Conservation (phyloP, 2,329 filamentous ascomycete species). For the Colletotrichum cuscutae region DNA sequence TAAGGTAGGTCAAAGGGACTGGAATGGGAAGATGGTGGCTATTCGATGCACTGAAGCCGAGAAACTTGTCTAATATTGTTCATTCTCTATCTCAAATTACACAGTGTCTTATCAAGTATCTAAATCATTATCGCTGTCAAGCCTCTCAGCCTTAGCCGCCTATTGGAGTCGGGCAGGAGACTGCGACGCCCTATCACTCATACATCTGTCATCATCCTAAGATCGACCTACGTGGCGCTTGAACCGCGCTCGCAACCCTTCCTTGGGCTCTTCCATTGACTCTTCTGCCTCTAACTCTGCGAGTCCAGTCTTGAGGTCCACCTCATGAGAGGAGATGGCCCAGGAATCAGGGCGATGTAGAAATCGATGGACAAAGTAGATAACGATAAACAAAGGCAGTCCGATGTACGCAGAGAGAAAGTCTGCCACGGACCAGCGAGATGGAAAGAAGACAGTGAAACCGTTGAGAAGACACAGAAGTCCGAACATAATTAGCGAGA, state of each 20-base stretch:
- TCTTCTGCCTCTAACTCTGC: not conserved
- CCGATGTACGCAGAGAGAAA: not conserved
- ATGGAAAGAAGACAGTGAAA: not conserved
- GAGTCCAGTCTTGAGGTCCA: not conserved
- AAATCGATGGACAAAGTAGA: not conserved
- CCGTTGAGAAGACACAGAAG: not conserved
- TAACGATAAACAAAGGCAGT: not conserved
- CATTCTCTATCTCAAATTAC: not conserved
- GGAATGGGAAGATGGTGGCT: not conserved
- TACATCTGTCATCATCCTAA: not conserved
- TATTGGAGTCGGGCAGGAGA: not conserved
- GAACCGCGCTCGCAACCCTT: not conserved
- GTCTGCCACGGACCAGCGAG: not conserved
- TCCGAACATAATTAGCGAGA: not conserved
- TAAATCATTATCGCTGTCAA: not conserved
- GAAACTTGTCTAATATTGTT: not conserved
- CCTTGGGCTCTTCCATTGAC: not conserved
- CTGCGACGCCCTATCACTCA: not conserved
- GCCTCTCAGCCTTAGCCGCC: not conserved
- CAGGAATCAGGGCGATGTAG: not conserved
- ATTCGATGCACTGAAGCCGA: not conserved
- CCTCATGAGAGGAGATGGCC: not conserved
- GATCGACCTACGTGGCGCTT: not conserved
- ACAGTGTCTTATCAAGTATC: not conserved
- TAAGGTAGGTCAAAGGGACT: not conserved